A percentile compares a stretch with the other conserved stretches of the same genome.
Conservation (phyloP, 768 basidiomycete genomes). For the Paxillus ammoniavirescens region DNA sequence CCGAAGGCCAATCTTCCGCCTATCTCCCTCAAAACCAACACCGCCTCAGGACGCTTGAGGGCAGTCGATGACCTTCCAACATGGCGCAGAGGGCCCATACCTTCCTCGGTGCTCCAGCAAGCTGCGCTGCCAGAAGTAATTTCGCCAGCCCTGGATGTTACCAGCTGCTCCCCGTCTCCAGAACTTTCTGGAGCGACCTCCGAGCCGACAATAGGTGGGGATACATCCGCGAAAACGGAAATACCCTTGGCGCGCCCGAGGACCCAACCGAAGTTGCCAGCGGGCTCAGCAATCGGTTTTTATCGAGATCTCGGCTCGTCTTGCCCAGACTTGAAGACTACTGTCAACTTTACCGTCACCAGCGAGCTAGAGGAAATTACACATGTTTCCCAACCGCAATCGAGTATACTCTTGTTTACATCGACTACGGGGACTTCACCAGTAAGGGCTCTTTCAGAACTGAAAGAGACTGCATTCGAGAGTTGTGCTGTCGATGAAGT, state of each 20-base stretch:
- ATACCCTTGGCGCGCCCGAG: constrained; percentile 40
- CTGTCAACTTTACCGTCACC: constrained; percentile 74
- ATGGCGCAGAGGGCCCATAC: constrained; percentile 38
- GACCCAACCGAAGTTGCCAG: constrained; percentile 69
- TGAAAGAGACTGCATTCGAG: constrained; percentile 7
- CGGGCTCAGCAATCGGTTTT: constrained; percentile 69
- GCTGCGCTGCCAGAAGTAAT: constrained; percentile 7
- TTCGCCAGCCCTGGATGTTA: constrained; percentile 43
- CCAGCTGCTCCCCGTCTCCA: constrained; percentile 69
- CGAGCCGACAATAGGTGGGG: constrained; percentile 30
- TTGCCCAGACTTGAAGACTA: constrained; percentile 43
- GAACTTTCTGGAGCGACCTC: constrained; percentile 33
- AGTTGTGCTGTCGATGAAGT: constrained; percentile 12
- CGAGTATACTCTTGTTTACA: constrained; percentile 26
- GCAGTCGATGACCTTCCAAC: constrained; percentile 33
- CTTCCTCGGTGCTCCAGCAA: constrained; percentile 15
- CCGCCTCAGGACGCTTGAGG: constrained; percentile 26
- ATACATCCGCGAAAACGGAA: constrained; percentile 27
- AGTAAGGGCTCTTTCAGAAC: constrained; percentile 1
- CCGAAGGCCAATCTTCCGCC: constrained; percentile 43
- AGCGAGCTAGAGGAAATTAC: constrained; percentile 62
- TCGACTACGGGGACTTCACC: constrained; percentile 16
- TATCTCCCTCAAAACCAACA: constrained; percentile 16
- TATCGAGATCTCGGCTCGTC: constrained; percentile 62
- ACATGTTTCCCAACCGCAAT: constrained; percentile 9